phyloP scores from a whole-genome alignment of 2,329 filamentous ascomycete genomes.

The Massarina eburnea region DNA sequence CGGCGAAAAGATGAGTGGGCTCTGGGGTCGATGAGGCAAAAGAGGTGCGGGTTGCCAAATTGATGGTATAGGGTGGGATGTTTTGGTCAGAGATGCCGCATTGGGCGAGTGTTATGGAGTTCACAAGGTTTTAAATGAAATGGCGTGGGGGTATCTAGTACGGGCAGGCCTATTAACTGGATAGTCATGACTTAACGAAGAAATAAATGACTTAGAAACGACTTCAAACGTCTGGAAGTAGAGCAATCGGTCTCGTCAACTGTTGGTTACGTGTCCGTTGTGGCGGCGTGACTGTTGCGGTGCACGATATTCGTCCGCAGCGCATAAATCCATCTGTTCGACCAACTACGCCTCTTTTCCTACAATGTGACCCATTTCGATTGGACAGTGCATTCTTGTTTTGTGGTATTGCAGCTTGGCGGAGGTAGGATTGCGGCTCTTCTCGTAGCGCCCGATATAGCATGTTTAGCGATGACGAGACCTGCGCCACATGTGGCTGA shows the following conservation, averaged over 20 bases:
- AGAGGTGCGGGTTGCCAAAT: background rate
- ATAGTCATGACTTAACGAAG: conserved; percentile 8
- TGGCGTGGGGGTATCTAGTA: background rate
- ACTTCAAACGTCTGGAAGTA: conserved; percentile 1
- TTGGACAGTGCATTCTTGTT: background rate
- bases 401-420: background rate
- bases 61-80: background rate
- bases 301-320: background rate
- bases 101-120: background rate
- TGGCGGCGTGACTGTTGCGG: background rate
- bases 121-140: background rate
- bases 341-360: background rate
- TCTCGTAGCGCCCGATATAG: background rate
- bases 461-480: background rate
- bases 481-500: background rate
- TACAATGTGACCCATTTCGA: background rate
- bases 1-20: conserved; percentile 26
- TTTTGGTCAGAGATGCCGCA: conserved; percentile 3
- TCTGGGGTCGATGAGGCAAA: conserved; percentile 20
- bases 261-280: background rate
- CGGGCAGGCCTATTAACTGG: background rate
- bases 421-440: background rate
- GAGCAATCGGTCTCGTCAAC: background rate
- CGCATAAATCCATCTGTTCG: background rate
- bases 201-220: conserved; percentile 1